Conservation (phyloP, 371 early-diverging fungal genomes). For the Capillidium heterosporum region DNA sequence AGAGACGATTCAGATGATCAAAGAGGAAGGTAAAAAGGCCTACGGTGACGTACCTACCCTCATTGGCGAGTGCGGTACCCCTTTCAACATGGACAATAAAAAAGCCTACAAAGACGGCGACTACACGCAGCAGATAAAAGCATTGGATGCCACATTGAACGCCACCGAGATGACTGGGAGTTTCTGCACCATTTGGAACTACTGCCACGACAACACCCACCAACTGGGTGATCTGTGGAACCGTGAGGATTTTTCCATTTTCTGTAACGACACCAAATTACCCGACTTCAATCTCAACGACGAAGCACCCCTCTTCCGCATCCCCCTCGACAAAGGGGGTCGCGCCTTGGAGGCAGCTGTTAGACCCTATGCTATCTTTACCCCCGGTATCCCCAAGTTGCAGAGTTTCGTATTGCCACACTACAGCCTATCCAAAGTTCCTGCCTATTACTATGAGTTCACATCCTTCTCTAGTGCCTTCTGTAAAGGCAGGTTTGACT, state of each 20-base stretch:
- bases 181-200: constrained; percentile 45
- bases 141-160: constrained; percentile 46
- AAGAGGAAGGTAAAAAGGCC: constrained; percentile 23
- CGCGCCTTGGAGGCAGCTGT: constrained; percentile 8
- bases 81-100: constrained; percentile 38
- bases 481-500: background rate
- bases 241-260: constrained; percentile 44
- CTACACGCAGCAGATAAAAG: constrained; percentile 31
- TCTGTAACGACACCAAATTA: constrained; percentile 6
- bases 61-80: constrained; percentile 56
- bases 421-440: background rate
- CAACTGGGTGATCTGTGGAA: constrained; percentile 53
- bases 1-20: constrained; percentile 28
- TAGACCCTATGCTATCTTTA: constrained; percentile 8
- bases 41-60: constrained; percentile 29
- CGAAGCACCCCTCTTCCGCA: background rate
- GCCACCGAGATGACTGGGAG: constrained; percentile 39
- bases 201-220: constrained; percentile 33
- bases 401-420: background rate
- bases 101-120: constrained; percentile 18
- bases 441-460: background rate
- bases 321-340: constrained; percentile 7
- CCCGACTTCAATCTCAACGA: constrained; percentile 3
- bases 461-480: background rate
- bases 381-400: background rate